Evolutionary conservation across 768 basidiomycete genomes (phyloP).

Genomic region (Psilocybe sp.): DNA sequence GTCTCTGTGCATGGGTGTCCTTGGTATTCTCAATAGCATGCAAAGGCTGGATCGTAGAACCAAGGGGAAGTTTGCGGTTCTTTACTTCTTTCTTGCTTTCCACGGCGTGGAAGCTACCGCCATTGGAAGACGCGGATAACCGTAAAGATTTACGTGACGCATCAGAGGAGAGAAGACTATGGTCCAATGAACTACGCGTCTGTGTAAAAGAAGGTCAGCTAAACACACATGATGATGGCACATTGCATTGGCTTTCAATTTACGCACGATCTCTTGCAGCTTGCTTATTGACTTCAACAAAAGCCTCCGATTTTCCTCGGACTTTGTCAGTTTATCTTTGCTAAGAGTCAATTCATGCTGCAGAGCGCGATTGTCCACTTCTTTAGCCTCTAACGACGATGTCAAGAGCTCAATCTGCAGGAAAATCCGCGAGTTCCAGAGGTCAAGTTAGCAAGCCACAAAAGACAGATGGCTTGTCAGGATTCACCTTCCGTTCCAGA

Average conservation of each 20-base stretch:
- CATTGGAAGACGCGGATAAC: conserved; percentile 10
- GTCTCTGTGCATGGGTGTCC: too few species aligned
- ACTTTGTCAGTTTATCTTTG: conserved; percentile 25
- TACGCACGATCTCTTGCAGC: conserved; percentile 24
- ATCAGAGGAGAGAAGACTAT: conserved; percentile 6
- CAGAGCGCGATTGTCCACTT: conserved; percentile 19
- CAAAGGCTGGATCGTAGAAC: too few species aligned
- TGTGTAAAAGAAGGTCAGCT: conserved; percentile 1
- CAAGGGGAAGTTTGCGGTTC: too few species aligned
- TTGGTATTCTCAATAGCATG: too few species aligned
- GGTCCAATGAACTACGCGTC: conserved; percentile 15
- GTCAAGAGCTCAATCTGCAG: conserved; percentile 22
- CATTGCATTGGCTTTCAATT: neutral
- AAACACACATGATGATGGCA: neutral
- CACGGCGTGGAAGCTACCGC: too few species aligned
- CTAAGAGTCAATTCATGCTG: conserved; percentile 18
- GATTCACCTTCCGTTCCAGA: neutral
- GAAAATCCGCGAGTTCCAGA: neutral
- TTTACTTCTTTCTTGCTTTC: too few species aligned
- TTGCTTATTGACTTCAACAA: conserved; percentile 26
- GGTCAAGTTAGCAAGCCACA: neutral
- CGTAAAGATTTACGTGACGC: conserved; percentile 12
- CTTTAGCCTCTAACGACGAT: conserved; percentile 12
- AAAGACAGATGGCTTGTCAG: neutral
- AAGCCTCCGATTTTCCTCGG: conserved; percentile 24